These are phyloP conservation scores for Mycotypha africana DNA, from an alignment of 371 early-diverging fungal species.

Conservation along the genomic window DNA sequence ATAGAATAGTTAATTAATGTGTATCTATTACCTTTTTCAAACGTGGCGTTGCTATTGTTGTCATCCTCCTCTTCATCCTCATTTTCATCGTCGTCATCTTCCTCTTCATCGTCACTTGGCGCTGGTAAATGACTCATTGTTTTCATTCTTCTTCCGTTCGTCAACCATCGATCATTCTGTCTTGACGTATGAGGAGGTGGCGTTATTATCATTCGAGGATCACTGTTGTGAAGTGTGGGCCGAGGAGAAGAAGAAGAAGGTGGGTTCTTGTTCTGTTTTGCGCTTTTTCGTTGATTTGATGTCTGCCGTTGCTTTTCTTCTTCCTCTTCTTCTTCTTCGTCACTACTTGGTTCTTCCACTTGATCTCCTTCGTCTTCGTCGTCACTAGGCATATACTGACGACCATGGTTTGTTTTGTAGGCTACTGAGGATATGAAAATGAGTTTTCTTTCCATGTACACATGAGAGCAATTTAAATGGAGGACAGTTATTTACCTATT, in stretches of 20 bases:
- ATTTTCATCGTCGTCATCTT: constrained; percentile 14
- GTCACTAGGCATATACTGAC: background rate
- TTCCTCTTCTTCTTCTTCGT: background rate
- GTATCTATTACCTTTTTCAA: background rate
- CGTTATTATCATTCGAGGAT: too few species aligned
- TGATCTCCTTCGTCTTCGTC: background rate
- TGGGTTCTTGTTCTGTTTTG: too few species aligned
- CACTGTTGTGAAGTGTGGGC: too few species aligned
- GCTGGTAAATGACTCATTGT: too few species aligned
- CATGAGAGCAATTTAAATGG: too few species aligned
- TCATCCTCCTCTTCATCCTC: constrained; percentile 1
- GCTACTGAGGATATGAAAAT: too few species aligned
- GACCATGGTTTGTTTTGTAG: too few species aligned
- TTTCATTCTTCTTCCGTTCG: background rate
- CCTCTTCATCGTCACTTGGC: constrained; percentile 31
- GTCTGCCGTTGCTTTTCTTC: background rate
- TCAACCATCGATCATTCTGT: background rate
- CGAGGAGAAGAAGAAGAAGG: too few species aligned
- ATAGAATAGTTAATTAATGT: too few species aligned
- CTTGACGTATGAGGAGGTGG: too few species aligned
- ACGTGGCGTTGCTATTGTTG: background rate
- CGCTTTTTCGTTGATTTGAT: background rate
- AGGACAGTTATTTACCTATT: too few species aligned
- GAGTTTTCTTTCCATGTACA: too few species aligned
- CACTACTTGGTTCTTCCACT: constrained; percentile 10